Percentiles rank a stretch among this genome's conserved stretches.
phyloP scores from a whole-genome alignment of 2,329 filamentous ascomycete species.

The Xylariaceae sp. region DNA sequence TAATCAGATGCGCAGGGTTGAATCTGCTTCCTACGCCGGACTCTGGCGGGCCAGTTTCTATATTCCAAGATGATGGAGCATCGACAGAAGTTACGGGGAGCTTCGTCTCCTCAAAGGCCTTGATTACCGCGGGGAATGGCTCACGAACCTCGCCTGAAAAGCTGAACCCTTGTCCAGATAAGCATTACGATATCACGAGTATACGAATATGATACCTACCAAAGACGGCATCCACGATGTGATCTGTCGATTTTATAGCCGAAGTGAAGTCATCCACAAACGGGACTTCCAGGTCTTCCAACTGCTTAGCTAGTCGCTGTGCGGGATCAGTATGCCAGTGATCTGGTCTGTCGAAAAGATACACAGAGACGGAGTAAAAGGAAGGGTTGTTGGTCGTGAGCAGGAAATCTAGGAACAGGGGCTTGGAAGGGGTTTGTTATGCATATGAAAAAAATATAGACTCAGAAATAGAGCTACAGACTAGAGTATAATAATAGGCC shows the following conservation, averaged over 20 bases:
- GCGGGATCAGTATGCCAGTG: constrained; percentile 26
- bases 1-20: constrained; percentile 80
- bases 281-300: constrained; percentile 80
- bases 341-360: neutral
- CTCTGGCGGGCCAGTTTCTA: constrained; percentile 80
- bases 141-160: constrained; percentile 93
- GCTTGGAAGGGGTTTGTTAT: neutral
- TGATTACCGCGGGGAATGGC: constrained; percentile 84
- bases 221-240: constrained; percentile 92
- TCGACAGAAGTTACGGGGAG: constrained; percentile 88
- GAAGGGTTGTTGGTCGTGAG: neutral
- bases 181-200: constrained; percentile 21
- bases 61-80: constrained; percentile 93
- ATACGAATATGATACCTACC: constrained; percentile 54
- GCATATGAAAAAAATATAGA: neutral
- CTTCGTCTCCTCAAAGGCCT: constrained; percentile 72
- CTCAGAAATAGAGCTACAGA: constrained; percentile 5
- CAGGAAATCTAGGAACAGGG: neutral
- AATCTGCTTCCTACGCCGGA: constrained; percentile 80
- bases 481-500: constrained; percentile 10
- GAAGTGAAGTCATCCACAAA: constrained; percentile 80
- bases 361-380: neutral
- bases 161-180: constrained; percentile 70
- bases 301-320: constrained; percentile 81
- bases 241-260: constrained; percentile 72